phyloP scores from a whole-genome alignment of 352 stramenopile genomes.

The Phytophthora sojae region DNA sequence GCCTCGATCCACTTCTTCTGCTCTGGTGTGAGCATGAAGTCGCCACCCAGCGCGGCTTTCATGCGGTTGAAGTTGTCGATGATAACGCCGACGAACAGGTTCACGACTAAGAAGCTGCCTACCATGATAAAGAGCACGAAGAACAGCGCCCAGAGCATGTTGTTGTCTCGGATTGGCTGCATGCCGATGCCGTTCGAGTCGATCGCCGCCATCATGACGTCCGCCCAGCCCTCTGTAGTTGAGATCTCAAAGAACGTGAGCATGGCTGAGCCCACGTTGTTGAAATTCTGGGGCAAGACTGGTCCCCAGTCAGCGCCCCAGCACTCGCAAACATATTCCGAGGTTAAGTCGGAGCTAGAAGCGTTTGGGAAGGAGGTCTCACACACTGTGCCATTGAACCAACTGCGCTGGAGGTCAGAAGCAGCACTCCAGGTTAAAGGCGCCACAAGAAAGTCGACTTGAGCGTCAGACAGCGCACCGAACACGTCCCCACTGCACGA shows the following conservation, averaged over 20 bases:
- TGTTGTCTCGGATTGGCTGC: constrained; percentile 91
- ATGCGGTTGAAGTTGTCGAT: constrained; percentile 96
- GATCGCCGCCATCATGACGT: constrained; percentile 93
- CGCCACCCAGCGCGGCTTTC: constrained; percentile 77
- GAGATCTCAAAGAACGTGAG: constrained; percentile 94
- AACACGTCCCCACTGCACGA: constrained; percentile 78
- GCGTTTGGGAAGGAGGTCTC: constrained; percentile 6
- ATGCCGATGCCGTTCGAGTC: constrained; percentile 91
- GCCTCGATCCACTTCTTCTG: constrained; percentile 93
- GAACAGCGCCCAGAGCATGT: constrained; percentile 82
- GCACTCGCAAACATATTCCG: constrained; percentile 75
- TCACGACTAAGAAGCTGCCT: constrained; percentile 94
- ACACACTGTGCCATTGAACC: constrained; percentile 59
- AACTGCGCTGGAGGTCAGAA: constrained; percentile 42
- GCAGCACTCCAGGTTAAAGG: constrained; percentile 51
- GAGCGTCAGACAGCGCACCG: constrained; percentile 40
- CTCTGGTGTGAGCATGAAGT: constrained; percentile 88
- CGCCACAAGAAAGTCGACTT: constrained; percentile 56
- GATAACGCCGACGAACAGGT: constrained; percentile 95
- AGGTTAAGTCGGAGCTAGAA: constrained; percentile 49
- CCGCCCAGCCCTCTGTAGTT: constrained; percentile 92
- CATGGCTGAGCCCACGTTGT: constrained; percentile 87
- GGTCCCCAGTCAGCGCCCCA: constrained; percentile 56
- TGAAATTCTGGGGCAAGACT: constrained; percentile 80
- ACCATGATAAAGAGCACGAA: constrained; percentile 94